These are phyloP conservation scores for Exobasidium cylindrosporum DNA, from an alignment of 1,284 basidiomycete species.

Conservation along the genomic window DNA sequence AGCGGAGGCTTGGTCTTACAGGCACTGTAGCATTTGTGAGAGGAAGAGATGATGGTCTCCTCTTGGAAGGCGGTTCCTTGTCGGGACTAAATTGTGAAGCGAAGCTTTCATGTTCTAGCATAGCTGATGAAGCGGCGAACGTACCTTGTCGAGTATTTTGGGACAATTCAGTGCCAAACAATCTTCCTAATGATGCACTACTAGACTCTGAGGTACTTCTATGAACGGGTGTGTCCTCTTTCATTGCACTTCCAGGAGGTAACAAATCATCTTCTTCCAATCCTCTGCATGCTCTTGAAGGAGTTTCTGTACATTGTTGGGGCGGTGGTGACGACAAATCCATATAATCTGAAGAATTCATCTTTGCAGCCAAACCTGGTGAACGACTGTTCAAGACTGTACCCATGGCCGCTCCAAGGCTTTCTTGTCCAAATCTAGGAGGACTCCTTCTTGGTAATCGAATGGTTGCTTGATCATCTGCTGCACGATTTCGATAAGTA, in stretches of 20 bases:
- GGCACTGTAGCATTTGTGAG: not conserved
- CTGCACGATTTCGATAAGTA: not conserved
- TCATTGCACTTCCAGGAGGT: slow-evolving; percentile 19
- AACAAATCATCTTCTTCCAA: not conserved
- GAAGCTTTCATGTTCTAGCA: slow-evolving; percentile 16
- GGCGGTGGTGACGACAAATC: slow-evolving; percentile 42
- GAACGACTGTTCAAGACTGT: slow-evolving; percentile 38
- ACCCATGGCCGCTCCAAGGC: slow-evolving; percentile 37
- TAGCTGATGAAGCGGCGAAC: not conserved
- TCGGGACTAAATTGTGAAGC: slow-evolving; percentile 34
- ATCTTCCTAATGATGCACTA: slow-evolving; percentile 21
- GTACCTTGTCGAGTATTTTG: slow-evolving; percentile 21
- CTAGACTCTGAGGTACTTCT: not conserved
- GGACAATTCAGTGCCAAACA: slow-evolving; percentile 45
- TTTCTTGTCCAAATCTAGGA: slow-evolving; percentile 12
- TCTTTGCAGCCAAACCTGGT: slow-evolving; percentile 37
- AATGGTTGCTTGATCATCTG: not conserved
- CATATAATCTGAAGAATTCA: slow-evolving; percentile 48
- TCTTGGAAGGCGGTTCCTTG: slow-evolving; percentile 41
- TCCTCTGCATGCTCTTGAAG: not conserved
- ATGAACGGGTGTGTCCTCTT: slow-evolving; percentile 15
- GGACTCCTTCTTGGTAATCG: slow-evolving; percentile 10
- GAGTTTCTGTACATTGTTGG: not conserved
- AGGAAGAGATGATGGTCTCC: slow-evolving; percentile 37
- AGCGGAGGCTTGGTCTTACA: slow-evolving; percentile 11